A percentile compares a stretch with the other conserved stretches of the same genome.
Evolutionary conservation across 2,329 filamentous ascomycete genomes (phyloP).

Genomic region (Venturia nashicola): DNA sequence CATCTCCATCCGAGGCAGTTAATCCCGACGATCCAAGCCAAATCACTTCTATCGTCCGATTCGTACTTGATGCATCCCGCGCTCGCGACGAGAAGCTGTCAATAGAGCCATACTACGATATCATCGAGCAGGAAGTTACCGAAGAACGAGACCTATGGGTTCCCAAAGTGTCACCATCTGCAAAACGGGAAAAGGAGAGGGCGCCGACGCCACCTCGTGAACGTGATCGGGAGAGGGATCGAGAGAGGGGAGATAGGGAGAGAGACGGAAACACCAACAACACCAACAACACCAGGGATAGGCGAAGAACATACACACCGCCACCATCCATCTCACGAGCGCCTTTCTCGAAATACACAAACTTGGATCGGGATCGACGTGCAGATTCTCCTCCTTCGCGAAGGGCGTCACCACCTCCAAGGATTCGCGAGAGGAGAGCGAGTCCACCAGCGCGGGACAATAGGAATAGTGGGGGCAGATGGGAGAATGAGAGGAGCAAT

Average conservation of each 20-base stretch:
- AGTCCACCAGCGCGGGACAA: slow-evolving; percentile 9
- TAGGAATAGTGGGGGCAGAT: slow-evolving; percentile 16
- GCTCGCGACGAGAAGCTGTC: slow-evolving; percentile 58
- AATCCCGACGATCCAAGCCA: slow-evolving; percentile 7
- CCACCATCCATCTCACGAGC: neutral
- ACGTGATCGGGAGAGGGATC: slow-evolving; percentile 15
- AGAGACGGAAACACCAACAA: slow-evolving; percentile 14
- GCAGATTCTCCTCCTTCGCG: neutral
- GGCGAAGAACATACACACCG: slow-evolving; percentile 15
- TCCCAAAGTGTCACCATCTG: neutral
- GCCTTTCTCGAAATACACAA: neutral
- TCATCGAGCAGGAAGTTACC: slow-evolving; percentile 32
- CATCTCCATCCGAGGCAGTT: neutral
- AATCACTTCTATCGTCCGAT: slow-evolving; percentile 53
- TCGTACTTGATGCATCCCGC: slow-evolving; percentile 72
- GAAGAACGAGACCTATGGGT: slow-evolving; percentile 3
- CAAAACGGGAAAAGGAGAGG: neutral
- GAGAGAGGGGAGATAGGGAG: slow-evolving; percentile 12
- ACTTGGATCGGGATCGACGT: neutral
- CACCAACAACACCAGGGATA: slow-evolving; percentile 14
- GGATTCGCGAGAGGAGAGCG: neutral
- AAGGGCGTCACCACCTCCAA: neutral
- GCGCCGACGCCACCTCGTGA: slow-evolving; percentile 2
- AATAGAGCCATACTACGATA: slow-evolving; percentile 56
- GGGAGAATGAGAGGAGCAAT: slow-evolving; percentile 18